Percentiles rank a stretch among this genome's conserved stretches.
phyloP scores from a whole-genome alignment of 495 filamentous ascomycete species.

The Friedmanniomyces simplex region DNA sequence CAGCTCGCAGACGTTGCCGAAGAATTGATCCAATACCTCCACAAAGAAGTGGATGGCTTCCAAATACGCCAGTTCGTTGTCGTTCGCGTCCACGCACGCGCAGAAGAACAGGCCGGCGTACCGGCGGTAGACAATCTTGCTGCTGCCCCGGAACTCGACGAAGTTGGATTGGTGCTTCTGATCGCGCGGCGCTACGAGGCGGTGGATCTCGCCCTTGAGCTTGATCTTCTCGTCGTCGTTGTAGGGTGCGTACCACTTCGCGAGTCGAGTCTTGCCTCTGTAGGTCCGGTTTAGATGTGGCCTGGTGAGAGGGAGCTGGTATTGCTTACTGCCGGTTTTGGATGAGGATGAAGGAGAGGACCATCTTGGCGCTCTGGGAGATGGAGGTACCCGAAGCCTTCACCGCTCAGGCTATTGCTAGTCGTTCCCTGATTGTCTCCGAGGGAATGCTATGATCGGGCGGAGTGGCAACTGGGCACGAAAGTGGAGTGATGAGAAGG shows the following conservation, averaged over 20 bases:
- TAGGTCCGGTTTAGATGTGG: slow-evolving; percentile 2
- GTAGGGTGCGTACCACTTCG: slow-evolving; percentile 98
- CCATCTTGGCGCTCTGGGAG: slow-evolving; percentile 39
- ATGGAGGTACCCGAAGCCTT: too few relatives aligned
- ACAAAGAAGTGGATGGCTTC: slow-evolving; percentile 99
- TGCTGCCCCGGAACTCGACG: slow-evolving; percentile 78
- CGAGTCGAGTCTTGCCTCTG: slow-evolving; percentile 96
- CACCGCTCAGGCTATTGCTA: too few relatives aligned
- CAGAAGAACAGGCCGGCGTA: slow-evolving; percentile 98
- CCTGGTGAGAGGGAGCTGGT: not conserved
- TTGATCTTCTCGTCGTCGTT: slow-evolving; percentile 96
- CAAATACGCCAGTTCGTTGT: slow-evolving; percentile 94
- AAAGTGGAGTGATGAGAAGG: too few relatives aligned
- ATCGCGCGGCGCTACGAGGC: slow-evolving; percentile 90
- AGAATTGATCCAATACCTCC: slow-evolving; percentile 95
- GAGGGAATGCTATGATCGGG: too few relatives aligned
- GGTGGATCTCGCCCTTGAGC: slow-evolving; percentile 79
- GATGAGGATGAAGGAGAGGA: slow-evolving; percentile 91
- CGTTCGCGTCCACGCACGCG: slow-evolving; percentile 96
- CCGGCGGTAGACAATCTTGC: slow-evolving; percentile 87
- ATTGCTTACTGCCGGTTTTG: slow-evolving; percentile 83
- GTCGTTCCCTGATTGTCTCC: too few relatives aligned
- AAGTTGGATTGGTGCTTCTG: slow-evolving; percentile 99
- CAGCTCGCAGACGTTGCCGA: slow-evolving; percentile 97
- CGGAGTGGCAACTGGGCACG: too few relatives aligned